Conservation (phyloP, 192 early-diverging fungal genomes). For the Coemansia erecta region DNA sequence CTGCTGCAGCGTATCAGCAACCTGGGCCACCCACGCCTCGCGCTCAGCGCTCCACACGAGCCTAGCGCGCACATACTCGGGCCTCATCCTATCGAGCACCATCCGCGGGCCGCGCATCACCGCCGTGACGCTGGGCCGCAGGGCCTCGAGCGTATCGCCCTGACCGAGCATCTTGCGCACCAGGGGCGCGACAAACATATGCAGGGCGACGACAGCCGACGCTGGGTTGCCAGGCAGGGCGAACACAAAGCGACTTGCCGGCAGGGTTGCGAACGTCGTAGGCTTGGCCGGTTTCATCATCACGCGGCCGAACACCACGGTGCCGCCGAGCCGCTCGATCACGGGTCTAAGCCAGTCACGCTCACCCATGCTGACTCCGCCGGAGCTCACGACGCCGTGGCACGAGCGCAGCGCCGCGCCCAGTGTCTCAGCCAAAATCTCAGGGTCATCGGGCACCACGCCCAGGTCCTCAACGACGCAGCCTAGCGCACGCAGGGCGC, state of each 20-base stretch:
- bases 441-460: conserved; percentile 67
- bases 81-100: conserved; percentile 37
- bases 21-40: conserved; percentile 39
- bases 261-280: conserved; percentile 86
- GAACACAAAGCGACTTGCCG: conserved; percentile 67
- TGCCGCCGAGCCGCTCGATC: conserved; percentile 75
- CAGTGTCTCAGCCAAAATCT: conserved; percentile 53
- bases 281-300: conserved; percentile 94
- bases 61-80: conserved; percentile 27
- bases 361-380: conserved; percentile 99
- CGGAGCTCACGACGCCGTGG: conserved; percentile 86
- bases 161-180: conserved; percentile 77
- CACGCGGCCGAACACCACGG: conserved; percentile 87
- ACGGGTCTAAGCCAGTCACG: conserved; percentile 87
- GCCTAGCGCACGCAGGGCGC: conserved; percentile 60
- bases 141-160: conserved; percentile 34
- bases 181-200: conserved; percentile 86
- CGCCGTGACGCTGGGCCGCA: conserved; percentile 62
- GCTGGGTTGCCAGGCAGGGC: conserved; percentile 94
- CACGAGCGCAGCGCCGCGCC: conserved; percentile 25
- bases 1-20: conserved; percentile 73
- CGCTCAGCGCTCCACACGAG: conserved; percentile 26
- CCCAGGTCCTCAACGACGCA: conserved; percentile 73
- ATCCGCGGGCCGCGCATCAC: conserved; percentile 66
- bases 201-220: conserved; percentile 84